Evolutionary conservation across 2,329 filamentous ascomycete species (phyloP).

Genomic region (Fusarium austroafricanum): DNA sequence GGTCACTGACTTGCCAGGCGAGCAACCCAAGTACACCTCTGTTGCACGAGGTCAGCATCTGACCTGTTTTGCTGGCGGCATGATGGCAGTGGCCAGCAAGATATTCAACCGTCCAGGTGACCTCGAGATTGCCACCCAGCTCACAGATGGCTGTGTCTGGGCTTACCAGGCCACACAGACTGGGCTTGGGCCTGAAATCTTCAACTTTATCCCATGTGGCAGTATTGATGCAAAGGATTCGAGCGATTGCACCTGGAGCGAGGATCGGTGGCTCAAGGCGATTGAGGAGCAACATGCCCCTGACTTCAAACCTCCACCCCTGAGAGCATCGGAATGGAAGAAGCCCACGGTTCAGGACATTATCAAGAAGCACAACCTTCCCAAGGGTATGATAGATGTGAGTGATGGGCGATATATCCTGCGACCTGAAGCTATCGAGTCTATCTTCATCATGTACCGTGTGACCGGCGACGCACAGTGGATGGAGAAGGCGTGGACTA

Average conservation of each 20-base stretch:
- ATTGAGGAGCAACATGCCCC: constrained; percentile 41
- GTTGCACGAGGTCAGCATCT: constrained; percentile 65
- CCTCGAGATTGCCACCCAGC: constrained; percentile 65
- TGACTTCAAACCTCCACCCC: constrained; percentile 41
- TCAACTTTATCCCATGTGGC: constrained; percentile 60
- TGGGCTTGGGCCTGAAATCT: constrained; percentile 70
- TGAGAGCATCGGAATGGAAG: constrained; percentile 40
- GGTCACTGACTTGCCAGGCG: constrained; percentile 41
- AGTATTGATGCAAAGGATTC: constrained; percentile 41
- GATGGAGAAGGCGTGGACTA: constrained; percentile 77
- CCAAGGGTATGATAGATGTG: constrained; percentile 66
- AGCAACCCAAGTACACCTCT: constrained; percentile 45
- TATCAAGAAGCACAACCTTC: constrained; percentile 51
- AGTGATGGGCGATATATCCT: constrained; percentile 71
- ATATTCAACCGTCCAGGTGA: constrained; percentile 67
- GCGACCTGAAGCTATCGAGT: constrained; percentile 82
- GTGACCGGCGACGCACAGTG: constrained; percentile 74
- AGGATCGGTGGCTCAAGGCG: constrained; percentile 47
- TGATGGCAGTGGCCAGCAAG: constrained; percentile 71
- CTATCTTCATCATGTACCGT: constrained; percentile 81
- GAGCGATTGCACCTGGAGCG: constrained; percentile 52
- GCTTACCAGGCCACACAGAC: constrained; percentile 67
- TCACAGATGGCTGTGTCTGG: constrained; percentile 74
- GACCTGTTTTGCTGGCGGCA: constrained; percentile 74
- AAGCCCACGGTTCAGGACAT: constrained; percentile 42